phyloP scores from a whole-genome alignment of 768 basidiomycete species.

The Cystobasidium onofrii region DNA sequence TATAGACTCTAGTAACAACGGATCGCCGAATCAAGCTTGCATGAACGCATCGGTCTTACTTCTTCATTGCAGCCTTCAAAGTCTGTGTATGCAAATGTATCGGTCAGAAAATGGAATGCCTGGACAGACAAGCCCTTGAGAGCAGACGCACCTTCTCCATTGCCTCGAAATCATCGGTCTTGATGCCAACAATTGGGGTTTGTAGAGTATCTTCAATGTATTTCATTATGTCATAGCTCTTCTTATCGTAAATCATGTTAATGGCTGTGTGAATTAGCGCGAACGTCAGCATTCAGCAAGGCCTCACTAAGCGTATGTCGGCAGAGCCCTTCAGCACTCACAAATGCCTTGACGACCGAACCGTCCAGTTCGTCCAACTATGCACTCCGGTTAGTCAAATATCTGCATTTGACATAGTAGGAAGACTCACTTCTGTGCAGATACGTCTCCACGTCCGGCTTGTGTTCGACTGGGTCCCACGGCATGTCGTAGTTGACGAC shows the following conservation, averaged over 20 bases:
- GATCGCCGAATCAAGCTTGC: background rate
- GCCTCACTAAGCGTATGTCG: too few relatives aligned
- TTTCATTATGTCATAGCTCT: conserved; percentile 82
- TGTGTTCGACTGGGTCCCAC: conserved; percentile 62
- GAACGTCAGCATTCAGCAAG: too few relatives aligned
- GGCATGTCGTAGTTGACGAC: conserved; percentile 99
- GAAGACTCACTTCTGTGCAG: conserved; percentile 75
- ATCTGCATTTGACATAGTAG: conserved; percentile 8
- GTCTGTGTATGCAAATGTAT: too few relatives aligned
- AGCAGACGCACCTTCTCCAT: conserved; percentile 54
- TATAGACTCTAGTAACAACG: too few relatives aligned
- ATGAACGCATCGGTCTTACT: background rate
- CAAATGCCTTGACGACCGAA: conserved; percentile 92
- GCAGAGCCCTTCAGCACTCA: too few relatives aligned
- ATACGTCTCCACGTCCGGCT: conserved; percentile 90
- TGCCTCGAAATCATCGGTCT: conserved; percentile 79
- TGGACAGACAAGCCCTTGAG: background rate
- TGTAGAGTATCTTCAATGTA: conserved; percentile 72
- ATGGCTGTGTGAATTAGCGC: conserved; percentile 51
- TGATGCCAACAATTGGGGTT: conserved; percentile 71
- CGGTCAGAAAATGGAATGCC: too few relatives aligned
- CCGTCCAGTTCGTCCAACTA: conserved; percentile 83
- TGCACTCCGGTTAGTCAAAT: background rate
- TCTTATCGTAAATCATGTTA: conserved; percentile 88
- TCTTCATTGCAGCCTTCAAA: conserved; percentile 37